A percentile compares a stretch with the other conserved stretches of the same genome.
These are phyloP conservation scores for Senecio squalidus DNA, from an alignment of 140 eudicot genomes.

Conservation along the genomic window DNA sequence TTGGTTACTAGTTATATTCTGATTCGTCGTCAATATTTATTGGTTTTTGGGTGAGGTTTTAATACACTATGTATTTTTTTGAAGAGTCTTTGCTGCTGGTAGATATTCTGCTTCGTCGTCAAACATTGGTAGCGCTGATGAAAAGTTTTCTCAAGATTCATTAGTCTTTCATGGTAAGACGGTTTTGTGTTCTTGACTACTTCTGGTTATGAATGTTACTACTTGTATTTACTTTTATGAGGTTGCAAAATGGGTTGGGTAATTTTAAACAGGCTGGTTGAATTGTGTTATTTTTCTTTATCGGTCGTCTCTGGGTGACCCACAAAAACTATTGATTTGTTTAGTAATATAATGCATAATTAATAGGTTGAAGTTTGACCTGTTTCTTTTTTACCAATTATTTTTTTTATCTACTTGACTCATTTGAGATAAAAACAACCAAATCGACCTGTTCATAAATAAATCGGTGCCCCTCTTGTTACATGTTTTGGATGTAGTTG, in stretches of 20 bases:
- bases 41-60: background rate
- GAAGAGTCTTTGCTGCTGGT: conserved; percentile 30
- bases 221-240: background rate
- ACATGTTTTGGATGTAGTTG: background rate
- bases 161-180: conserved; percentile 21
- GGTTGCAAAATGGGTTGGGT: background rate
- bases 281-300: background rate
- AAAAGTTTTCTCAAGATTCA: conserved; percentile 36
- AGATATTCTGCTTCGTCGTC: conserved; percentile 39
- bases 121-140: conserved; percentile 23
- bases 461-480: background rate
- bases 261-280: background rate
- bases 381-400: no score
- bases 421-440: background rate
- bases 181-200: background rate
- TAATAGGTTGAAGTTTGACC: no score
- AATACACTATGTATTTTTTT: background rate
- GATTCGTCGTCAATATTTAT: background rate
- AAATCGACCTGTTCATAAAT: background rate
- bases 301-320: no score
- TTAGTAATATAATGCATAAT: no score
- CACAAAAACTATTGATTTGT: no score
- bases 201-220: conserved; percentile 13
- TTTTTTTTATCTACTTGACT: background rate
- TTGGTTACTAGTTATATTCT: background rate